Percentiles rank a stretch among this genome's conserved stretches.
phyloP scores from a whole-genome alignment of 108 stramenopile genomes.

The Skeletonema potamos region DNA sequence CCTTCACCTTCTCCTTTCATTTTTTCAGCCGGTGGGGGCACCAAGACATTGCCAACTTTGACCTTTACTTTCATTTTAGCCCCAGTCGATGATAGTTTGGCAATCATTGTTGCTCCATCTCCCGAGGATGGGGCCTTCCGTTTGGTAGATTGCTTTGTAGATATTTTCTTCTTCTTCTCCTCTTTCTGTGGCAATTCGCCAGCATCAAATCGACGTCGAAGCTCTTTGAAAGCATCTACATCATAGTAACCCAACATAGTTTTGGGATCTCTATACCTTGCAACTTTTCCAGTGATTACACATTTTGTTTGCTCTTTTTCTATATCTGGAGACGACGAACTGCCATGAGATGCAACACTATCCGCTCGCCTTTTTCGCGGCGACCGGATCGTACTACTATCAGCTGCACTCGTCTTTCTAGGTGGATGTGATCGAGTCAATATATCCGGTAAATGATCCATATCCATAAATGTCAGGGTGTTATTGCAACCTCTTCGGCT shows the following conservation, averaged over 20 bases:
- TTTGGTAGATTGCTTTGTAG: background rate
- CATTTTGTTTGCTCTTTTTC: conserved; percentile 45
- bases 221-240: conserved; percentile 69
- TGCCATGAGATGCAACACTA: background rate
- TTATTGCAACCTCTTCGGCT: conserved; percentile 72
- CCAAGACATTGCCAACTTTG: background rate
- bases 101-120: background rate
- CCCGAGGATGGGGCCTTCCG: background rate
- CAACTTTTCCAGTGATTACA: conserved; percentile 78
- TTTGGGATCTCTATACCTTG: conserved; percentile 73
- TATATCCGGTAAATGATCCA: conserved; percentile 81
- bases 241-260: conserved; percentile 67
- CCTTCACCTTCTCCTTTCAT: background rate
- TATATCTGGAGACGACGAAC: conserved; percentile 1
- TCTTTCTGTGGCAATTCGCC: conserved; percentile 38
- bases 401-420: background rate
- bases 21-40: background rate
- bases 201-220: conserved; percentile 61
- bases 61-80: background rate
- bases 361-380: background rate
- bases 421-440: conserved; percentile 33
- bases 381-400: background rate
- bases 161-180: background rate
- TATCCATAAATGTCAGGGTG: conserved; percentile 80
- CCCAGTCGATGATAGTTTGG: background rate